Conservation (phyloP, 768 basidiomycete genomes). For the Mycena maculata region DNA sequence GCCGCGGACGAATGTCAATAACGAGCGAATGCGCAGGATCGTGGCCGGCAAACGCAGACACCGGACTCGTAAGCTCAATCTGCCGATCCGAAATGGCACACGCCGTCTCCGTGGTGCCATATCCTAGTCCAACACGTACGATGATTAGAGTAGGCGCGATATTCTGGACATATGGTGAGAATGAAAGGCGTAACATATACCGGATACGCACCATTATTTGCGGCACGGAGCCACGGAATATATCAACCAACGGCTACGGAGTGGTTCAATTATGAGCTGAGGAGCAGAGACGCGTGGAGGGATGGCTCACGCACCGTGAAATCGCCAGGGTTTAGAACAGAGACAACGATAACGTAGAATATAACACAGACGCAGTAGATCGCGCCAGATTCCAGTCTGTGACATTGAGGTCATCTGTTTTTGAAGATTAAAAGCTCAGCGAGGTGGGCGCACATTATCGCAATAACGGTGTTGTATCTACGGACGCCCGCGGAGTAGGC, state of each 20-base stretch:
- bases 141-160: constrained; percentile 4
- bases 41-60: no score
- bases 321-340: background rate
- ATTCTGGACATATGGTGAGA: background rate
- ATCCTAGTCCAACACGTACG: background rate
- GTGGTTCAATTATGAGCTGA: background rate
- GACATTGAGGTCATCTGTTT: no score
- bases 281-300: background rate
- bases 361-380: constrained; percentile 13
- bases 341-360: background rate
- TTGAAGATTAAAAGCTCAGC: background rate
- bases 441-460: constrained; percentile 1
- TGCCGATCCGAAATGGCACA: background rate
- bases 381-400: constrained; percentile 17
- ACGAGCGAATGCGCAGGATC: no score
- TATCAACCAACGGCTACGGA: background rate
- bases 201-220: constrained; percentile 10
- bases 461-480: constrained; percentile 10
- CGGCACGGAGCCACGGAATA: background rate
- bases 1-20: no score
- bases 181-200: no score
- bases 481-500: background rate
- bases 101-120: background rate
- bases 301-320: background rate
- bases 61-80: no score